Percentiles rank a stretch among this genome's conserved stretches.
These are phyloP conservation scores for Rosa rugosa DNA, from an alignment of 306 rosid genomes.

Conservation along the genomic window DNA sequence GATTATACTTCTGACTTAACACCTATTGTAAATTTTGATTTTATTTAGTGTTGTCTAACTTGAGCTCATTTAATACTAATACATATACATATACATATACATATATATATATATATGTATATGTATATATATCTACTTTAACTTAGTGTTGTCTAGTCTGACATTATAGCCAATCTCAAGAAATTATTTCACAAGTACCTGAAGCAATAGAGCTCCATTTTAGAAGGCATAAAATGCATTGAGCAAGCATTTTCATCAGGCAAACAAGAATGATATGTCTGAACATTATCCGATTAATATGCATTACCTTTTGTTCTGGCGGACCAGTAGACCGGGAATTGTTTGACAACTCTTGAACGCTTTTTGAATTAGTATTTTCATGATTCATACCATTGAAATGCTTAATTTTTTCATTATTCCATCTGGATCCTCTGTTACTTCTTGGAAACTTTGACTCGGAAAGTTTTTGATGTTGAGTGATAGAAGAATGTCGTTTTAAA, in stretches of 20 bases:
- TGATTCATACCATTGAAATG: conserved; percentile 37
- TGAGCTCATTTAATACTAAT: neutral
- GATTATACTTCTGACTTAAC: neutral
- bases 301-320: conserved; percentile 79
- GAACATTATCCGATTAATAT: neutral
- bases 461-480: conserved; percentile 59
- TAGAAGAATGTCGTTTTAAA: conserved; percentile 78
- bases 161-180: neutral
- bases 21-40: neutral
- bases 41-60: neutral
- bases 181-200: neutral
- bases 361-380: conserved; percentile 37
- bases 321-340: conserved; percentile 54
- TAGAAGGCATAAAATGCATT: neutral
- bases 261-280: neutral
- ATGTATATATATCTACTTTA: too few species aligned
- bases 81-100: too few species aligned
- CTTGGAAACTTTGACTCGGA: conserved; percentile 47
- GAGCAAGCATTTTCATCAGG: neutral
- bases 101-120: too few species aligned
- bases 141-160: neutral
- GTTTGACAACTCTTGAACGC: conserved; percentile 48
- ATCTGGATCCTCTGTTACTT: conserved; percentile 48
- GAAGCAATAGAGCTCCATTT: neutral
- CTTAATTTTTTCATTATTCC: conserved; percentile 46